Evolutionary conservation across 495 filamentous ascomycete species (phyloP), one percentile per base, ranked within the genome.

Genomic region (Zalerion maritima): DNA sequence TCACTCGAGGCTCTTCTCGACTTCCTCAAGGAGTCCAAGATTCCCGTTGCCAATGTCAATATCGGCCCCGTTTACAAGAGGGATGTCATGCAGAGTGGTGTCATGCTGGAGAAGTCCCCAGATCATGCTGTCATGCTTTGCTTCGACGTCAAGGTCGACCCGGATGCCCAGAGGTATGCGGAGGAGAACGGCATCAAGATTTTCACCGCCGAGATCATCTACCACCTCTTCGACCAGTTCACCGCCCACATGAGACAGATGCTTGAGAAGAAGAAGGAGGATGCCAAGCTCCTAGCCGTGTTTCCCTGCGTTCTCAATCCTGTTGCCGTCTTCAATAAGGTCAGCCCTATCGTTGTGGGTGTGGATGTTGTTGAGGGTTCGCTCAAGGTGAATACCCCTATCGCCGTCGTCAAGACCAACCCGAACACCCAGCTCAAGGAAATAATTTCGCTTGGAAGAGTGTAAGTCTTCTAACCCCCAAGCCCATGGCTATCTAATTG

Each of bases 111-210:
- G 61, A 94, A 94, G 57, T 71, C 75, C 24, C 84, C 82, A 43
- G 89, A 99, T 50, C 91, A 75, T 37, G 91, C 91, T 14, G 84
- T 96, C 51, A 99, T 99, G 91, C 76, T 99, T 12, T 96, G 91
- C 52, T 99, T 99, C 65, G 91, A 99, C 49, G 91, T 99, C 52
- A 94, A 94, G 62, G 80, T 99, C 14, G 91, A 99, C 55, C 94
- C 93, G 54, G 91, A 99, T 45, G 91, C 91, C 1, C 69, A 76
- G 42, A 67, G 67, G 9, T 94, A 96, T 42, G 91, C 91, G 22
- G 81, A 93, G 6, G 85, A 94, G 31, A 72, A 93, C 21, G 87
- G 87, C 18, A 81, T 99, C 50, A 99, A 94, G 68, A 82, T 99
- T 46, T 96, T 96, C 63, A 92, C 83, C 1, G 91, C 91, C 4